Base-by-base conservation (phyloP, 1,139 yeast genomes). In the Geotrichum carabidarum region DNA sequence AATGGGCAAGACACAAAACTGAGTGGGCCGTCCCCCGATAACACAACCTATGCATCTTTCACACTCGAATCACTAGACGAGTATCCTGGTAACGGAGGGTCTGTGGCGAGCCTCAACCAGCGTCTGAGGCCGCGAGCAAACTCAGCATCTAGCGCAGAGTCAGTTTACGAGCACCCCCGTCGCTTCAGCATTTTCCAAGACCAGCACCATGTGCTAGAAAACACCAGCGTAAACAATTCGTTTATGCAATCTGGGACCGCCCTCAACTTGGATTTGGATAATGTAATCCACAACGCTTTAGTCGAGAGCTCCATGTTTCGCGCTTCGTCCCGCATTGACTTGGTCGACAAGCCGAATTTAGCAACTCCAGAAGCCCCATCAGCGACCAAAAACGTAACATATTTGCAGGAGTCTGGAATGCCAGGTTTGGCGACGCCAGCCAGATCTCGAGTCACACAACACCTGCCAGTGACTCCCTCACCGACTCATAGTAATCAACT, bases 241-340 rank as follows among this genome's bases (percentile, higher is more conserved):
- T 43, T 43, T 14, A 43, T 43, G 36, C 12, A 43, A 8, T n/a
- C 36, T 12, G 12, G 18, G 4, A 11, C 46, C 12, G 36, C 17
- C 11, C 27, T 43, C n/a, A 31, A 43, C 27, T 42, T 51, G n/a
- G 51, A 47, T 30, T 37, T 51, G 27, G 55, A 51, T 18, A n/a
- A 17, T 12, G 55, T 51, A 8, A 51, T 51, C 35, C 55, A 36
- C 36, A 47, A 38, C 17, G 55, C 55, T 1, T 36, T 51, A 17
- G 55, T 51, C 11, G 55, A 51, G 30, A 36, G 42, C 41, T 44
- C 53, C 6, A 31, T 44, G 12, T 30, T n/a, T 36, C 15, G 34
- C 1, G 50, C 36, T 27, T 44, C 43, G 14, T 17, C 17, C 12
- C 22, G 22, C 15, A 38, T 38, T n/a, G 37, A 34, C 37, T 34